phyloP scores from a whole-genome alignment of 164 flowering plant species.

The Stephania yunnanensis region DNA sequence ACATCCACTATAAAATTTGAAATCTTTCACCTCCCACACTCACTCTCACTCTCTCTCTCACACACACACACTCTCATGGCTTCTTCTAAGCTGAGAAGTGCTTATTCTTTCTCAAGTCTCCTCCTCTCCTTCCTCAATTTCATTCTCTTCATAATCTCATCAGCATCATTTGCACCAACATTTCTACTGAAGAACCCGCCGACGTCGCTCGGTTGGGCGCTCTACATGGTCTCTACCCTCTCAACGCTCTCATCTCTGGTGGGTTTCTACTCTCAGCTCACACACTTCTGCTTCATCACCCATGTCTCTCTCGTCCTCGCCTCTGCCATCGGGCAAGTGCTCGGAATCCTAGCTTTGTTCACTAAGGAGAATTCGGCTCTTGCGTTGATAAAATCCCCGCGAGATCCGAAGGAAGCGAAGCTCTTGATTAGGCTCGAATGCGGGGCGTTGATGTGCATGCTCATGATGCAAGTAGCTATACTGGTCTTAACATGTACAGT shows the following conservation, averaged over 20 bases:
- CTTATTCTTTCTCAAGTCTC: slow-evolving; percentile 51
- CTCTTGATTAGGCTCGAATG: slow-evolving; percentile 60
- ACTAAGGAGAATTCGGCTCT: slow-evolving; percentile 48
- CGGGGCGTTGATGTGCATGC: slow-evolving; percentile 63
- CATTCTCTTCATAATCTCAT: slow-evolving; percentile 55
- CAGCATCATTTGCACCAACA: slow-evolving; percentile 54
- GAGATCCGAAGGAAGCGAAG: slow-evolving; percentile 53
- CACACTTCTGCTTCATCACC: slow-evolving; percentile 58
- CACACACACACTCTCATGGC: slow-evolving; percentile 30
- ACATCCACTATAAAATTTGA: slow-evolving; percentile 21
- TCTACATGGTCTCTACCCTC: slow-evolving; percentile 47
- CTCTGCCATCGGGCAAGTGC: slow-evolving; percentile 40
- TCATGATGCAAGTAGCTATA: slow-evolving; percentile 49
- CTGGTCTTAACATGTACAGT: slow-evolving; percentile 47
- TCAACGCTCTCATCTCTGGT: slow-evolving; percentile 59
- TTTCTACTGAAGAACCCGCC: slow-evolving; percentile 65
- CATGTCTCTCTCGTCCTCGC: slow-evolving; percentile 50
- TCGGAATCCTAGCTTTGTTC: slow-evolving; percentile 48
- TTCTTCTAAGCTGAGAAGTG: slow-evolving; percentile 49
- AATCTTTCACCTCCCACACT: not conserved
- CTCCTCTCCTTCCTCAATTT: slow-evolving; percentile 58
- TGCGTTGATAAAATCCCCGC: slow-evolving; percentile 36
- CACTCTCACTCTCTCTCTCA: no score
- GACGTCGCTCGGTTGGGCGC: slow-evolving; percentile 59
- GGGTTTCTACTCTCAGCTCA: slow-evolving; percentile 60